Evolutionary conservation across 2,329 filamentous ascomycete genomes (phyloP).

Genomic region (Pezicula neosporulosa): DNA sequence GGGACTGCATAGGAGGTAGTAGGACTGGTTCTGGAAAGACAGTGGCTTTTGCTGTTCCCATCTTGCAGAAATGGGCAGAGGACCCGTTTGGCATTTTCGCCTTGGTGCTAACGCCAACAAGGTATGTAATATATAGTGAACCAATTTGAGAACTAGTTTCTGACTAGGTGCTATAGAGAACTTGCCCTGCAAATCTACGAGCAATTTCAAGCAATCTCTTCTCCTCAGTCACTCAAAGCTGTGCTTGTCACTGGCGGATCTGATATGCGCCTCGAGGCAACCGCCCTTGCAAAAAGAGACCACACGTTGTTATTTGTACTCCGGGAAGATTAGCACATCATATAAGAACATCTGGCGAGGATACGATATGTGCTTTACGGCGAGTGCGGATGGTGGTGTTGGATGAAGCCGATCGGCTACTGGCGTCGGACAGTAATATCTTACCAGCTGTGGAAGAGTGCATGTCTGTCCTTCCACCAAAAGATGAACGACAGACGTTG

Average conservation of each 20-base stretch:
- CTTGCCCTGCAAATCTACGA: constrained; percentile 95
- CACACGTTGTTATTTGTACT: constrained; percentile 92
- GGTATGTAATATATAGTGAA: constrained; percentile 37
- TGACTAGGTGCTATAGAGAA: constrained; percentile 51
- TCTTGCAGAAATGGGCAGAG: constrained; percentile 88
- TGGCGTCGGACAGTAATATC: constrained; percentile 80
- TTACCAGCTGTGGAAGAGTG: constrained; percentile 91
- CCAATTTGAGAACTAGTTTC: not conserved
- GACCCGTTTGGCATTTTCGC: constrained; percentile 91
- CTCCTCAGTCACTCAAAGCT: constrained; percentile 82
- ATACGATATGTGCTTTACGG: constrained; percentile 79
- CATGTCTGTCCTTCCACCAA: constrained; percentile 74
- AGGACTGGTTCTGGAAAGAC: constrained; percentile 97
- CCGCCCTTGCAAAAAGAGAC: constrained; percentile 74
- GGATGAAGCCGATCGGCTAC: constrained; percentile 90
- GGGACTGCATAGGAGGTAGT: constrained; percentile 93
- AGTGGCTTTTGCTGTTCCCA: constrained; percentile 90
- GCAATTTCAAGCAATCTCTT: constrained; percentile 89
- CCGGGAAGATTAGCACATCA: constrained; percentile 92
- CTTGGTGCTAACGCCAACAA: constrained; percentile 83
- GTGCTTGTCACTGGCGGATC: constrained; percentile 88
- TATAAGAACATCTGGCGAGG: constrained; percentile 84
- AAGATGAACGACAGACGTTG: constrained; percentile 80
- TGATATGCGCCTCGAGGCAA: constrained; percentile 89
- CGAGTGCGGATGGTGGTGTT: constrained; percentile 84